Evolutionary conservation across 1,139 yeast genomes (phyloP), one percentile per base, ranked within the genome.

Genomic region (Geotrichum candidum): DNA sequence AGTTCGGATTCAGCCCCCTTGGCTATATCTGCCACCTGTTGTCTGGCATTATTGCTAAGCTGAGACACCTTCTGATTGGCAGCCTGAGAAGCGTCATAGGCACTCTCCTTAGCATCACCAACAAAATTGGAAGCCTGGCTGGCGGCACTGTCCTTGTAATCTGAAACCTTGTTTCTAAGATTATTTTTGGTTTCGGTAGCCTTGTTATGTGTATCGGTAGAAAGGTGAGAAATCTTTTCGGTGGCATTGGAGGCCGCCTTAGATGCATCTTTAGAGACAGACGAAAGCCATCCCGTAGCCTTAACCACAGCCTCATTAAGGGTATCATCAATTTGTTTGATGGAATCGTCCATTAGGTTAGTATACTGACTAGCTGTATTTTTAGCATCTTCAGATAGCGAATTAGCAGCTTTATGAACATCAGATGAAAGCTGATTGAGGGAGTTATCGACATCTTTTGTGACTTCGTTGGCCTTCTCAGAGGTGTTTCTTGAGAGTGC

Each of bases 1-100:
- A 72, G 66, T 67, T 73, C 73, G 59, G 68, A 68, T 70, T 71
- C 72, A 59, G 69, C 69, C 45, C 65, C 67, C 51, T 61, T 58
- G 51, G 58, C 60, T 59, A 62, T 52, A 63, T 65, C 67, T 61
- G 68, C 64, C 56, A 72, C 69, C 68, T 71, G 67, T 64, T 67
- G 64, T 65, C 67, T 65, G 61, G 69, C 61, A 61, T 68, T 67
- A 64, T 72, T 25, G 3, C 10, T 18, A n/a, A 48, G 22, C 25
- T 48, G 51, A 18, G 25, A 13, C 29, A 11, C 51, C 29, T 48
- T 22, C 22, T 48, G 18, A 48, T 48, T 48, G 13, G 51, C 51
- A 11, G 51, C 25, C 29, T 48, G 51, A 23, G 51, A 13, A 18
- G 51, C 51, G 4, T 13, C 29, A 48, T 22, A 48, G 29, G 51